phyloP scores from a whole-genome alignment of 2,329 filamentous ascomycete species.

The Aspergillus unguis region DNA sequence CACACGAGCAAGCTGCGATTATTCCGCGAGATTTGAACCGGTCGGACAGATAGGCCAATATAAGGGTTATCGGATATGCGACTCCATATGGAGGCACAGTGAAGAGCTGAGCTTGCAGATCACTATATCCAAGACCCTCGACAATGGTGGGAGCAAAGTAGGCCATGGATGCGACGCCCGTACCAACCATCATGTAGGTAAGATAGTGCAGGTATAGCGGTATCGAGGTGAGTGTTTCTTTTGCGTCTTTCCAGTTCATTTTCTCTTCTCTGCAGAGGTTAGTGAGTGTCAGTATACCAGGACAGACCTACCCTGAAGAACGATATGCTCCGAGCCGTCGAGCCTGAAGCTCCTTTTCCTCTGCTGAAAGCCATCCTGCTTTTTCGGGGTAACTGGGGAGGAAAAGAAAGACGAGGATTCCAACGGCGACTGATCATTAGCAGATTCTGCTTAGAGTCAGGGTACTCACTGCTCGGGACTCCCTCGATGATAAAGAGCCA shows the following conservation, averaged over 20 bases:
- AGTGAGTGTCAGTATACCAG: neutral
- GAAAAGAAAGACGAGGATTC: conserved; percentile 12
- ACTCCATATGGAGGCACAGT: conserved; percentile 19
- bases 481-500: conserved; percentile 13
- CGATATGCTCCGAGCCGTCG: neutral
- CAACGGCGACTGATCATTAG: neutral
- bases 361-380: conserved; percentile 16
- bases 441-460: too few relatives aligned
- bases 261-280: conserved; percentile 1
- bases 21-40: conserved; percentile 1
- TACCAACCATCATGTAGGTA: conserved; percentile 1
- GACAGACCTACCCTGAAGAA: neutral
- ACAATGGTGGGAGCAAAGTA: conserved; percentile 32
- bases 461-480: conserved; percentile 2
- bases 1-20: neutral
- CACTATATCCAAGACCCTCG: conserved; percentile 18
- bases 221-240: neutral
- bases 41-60: conserved; percentile 7
- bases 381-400: conserved; percentile 22
- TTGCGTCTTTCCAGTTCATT: conserved; percentile 8
- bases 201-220: conserved; percentile 8
- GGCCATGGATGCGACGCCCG: conserved; percentile 22
- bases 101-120: conserved; percentile 18
- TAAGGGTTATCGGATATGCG: conserved; percentile 16
- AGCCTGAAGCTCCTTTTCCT: conserved; percentile 9